These are phyloP conservation scores for Phytopythium vexans DNA, from an alignment of 352 stramenopile species.

Conservation along the genomic window DNA sequence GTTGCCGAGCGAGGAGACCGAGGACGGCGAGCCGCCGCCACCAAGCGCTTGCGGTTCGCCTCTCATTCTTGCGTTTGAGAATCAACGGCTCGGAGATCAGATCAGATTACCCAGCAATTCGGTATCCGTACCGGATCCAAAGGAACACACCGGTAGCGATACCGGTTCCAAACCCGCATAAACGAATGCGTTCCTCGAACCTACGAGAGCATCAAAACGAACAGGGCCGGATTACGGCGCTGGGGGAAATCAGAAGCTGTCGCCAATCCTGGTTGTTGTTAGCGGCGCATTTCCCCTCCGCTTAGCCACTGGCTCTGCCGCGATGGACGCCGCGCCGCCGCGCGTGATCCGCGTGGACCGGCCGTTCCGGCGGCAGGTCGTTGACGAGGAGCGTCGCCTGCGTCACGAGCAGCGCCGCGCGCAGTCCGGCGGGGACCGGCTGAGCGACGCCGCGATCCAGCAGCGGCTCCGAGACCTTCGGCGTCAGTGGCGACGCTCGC, in stretches of 20 bases:
- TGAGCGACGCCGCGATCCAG: conserved; percentile 11
- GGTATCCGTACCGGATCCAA: not conserved
- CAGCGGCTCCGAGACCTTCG: conserved; percentile 1
- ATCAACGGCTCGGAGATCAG: conserved; percentile 1
- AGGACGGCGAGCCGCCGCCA: conserved; percentile 19
- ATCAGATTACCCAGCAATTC: not conserved
- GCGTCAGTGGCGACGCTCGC: conserved; percentile 2
- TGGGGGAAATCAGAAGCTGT: too few species aligned
- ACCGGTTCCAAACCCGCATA: too few species aligned
- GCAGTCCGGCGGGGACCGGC: conserved; percentile 5
- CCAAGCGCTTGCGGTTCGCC: conserved; percentile 7
- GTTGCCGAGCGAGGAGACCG: conserved; percentile 41
- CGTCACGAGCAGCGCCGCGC: not conserved
- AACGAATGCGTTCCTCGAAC: too few species aligned
- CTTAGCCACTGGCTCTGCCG: not conserved
- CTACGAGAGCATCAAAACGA: too few species aligned
- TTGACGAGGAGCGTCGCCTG: conserved; percentile 2
- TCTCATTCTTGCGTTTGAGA: conserved; percentile 15
- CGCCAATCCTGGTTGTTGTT: too few species aligned
- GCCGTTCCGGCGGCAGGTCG: conserved; percentile 9
- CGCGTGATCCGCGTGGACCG: conserved; percentile 49
- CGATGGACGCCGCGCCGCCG: conserved; percentile 9
- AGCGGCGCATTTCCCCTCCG: too few species aligned
- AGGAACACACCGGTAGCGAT: too few species aligned
- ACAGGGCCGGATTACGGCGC: too few species aligned